Percentiles rank a stretch among this genome's conserved stretches.
Evolutionary conservation across 768 basidiomycete species (phyloP).

Genomic region (Pleurotus eryngii): DNA sequence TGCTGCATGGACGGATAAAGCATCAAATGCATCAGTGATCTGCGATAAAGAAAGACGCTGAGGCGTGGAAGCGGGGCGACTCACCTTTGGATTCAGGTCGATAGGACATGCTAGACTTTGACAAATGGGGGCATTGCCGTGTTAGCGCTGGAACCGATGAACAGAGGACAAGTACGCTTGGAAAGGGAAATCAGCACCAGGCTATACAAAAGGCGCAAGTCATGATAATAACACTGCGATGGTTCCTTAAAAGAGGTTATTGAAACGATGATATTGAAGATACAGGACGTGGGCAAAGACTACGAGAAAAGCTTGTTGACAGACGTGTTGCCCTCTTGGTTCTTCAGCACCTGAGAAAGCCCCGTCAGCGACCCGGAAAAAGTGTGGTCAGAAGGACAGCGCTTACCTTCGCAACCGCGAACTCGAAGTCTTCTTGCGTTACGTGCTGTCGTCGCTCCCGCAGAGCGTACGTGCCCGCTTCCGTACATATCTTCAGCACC

Average conservation of each 20-base stretch:
- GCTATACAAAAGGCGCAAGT: too few species aligned
- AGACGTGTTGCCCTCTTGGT: conserved; percentile 91
- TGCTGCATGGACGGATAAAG: too few species aligned
- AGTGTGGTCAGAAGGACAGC: not conserved
- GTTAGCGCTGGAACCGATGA: too few species aligned
- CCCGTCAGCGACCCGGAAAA: conserved; percentile 2
- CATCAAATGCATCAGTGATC: too few species aligned
- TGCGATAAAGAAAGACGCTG: too few species aligned
- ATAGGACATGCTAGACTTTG: too few species aligned
- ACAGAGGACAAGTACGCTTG: too few species aligned
- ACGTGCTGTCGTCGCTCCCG: conserved; percentile 95
- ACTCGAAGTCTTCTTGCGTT: conserved; percentile 98
- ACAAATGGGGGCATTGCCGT: too few species aligned
- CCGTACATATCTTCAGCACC: conserved; percentile 98
- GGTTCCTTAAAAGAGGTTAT: not conserved
- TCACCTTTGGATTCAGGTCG: too few species aligned
- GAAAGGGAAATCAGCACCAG: too few species aligned
- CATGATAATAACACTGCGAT: too few species aligned
- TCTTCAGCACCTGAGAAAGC: conserved; percentile 70
- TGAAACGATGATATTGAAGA: conserved; percentile 2
- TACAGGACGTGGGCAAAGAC: conserved; percentile 18
- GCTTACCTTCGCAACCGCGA: conserved; percentile 90
- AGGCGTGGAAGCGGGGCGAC: conserved; percentile 15
- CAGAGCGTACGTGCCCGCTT: conserved; percentile 98
- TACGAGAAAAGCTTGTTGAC: conserved; percentile 93